Conservation (phyloP, 371 early-diverging fungal species). For the Massospora cicadina region DNA sequence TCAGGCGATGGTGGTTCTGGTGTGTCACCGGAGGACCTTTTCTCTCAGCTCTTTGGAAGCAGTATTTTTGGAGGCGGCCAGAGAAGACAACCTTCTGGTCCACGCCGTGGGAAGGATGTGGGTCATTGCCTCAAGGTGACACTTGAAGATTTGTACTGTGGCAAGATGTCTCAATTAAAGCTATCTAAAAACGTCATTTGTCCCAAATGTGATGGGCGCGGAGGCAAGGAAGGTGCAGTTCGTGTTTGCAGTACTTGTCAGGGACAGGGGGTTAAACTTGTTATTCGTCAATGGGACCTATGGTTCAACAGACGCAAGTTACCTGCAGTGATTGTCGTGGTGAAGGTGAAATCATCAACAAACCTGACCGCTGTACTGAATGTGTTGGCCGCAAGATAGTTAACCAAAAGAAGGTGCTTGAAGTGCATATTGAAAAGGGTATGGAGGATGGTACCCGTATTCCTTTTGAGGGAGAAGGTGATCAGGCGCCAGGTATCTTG, state of each 20-base stretch:
- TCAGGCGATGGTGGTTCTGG: slow-evolving; percentile 31
- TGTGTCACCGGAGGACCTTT: slow-evolving; percentile 62
- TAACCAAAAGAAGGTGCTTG: slow-evolving; percentile 69
- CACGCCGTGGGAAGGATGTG: slow-evolving; percentile 60
- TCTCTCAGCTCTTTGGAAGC: slow-evolving; percentile 67
- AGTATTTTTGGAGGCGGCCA: slow-evolving; percentile 31
- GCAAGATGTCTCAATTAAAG: slow-evolving; percentile 65
- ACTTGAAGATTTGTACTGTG: slow-evolving; percentile 74
- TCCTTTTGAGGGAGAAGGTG: slow-evolving; percentile 76
- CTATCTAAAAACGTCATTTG: slow-evolving; percentile 65
- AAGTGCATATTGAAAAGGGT: slow-evolving; percentile 82
- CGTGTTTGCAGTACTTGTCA: slow-evolving; percentile 62
- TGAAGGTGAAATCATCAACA: slow-evolving; percentile 50
- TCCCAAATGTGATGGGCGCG: slow-evolving; percentile 53
- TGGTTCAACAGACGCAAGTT: slow-evolving; percentile 92
- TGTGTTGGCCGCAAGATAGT: slow-evolving; percentile 70
- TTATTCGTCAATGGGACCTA: slow-evolving; percentile 88
- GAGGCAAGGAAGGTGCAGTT: slow-evolving; percentile 51
- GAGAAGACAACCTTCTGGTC: slow-evolving; percentile 36
- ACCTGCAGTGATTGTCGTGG: slow-evolving; percentile 46
- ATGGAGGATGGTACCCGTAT: slow-evolving; percentile 81
- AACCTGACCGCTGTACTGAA: slow-evolving; percentile 70
- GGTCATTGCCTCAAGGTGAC: slow-evolving; percentile 57
- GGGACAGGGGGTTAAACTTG: slow-evolving; percentile 78
- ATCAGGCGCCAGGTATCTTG: slow-evolving; percentile 59